These are phyloP conservation scores for Kappamyces sp. DNA, from an alignment of 192 early-diverging fungal species.

Conservation along the genomic window DNA sequence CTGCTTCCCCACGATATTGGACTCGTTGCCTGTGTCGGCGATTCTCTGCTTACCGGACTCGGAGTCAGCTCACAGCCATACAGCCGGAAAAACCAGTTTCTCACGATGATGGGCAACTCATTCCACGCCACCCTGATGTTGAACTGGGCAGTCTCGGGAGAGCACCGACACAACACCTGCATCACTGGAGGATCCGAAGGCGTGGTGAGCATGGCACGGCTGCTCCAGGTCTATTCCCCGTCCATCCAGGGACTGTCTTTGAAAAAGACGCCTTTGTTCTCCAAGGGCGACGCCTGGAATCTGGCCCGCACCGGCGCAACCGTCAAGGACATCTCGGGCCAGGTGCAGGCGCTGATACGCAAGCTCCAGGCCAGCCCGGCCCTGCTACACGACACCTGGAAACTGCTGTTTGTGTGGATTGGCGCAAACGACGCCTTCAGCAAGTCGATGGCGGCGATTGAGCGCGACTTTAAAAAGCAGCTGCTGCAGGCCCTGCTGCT, in stretches of 20 bases:
- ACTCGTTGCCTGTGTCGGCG: constrained; percentile 12
- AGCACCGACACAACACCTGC: constrained; percentile 19
- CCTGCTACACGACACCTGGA: neutral
- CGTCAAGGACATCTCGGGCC: neutral
- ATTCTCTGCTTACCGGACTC: constrained; percentile 15
- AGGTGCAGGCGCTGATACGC: neutral
- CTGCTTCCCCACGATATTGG: constrained; percentile 6
- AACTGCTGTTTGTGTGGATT: constrained; percentile 15
- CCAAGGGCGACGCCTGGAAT: constrained; percentile 11
- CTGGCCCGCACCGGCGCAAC: constrained; percentile 6
- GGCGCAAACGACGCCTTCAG: constrained; percentile 10
- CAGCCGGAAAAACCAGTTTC: constrained; percentile 12
- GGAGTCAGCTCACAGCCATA: constrained; percentile 6
- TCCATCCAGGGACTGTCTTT: constrained; percentile 8
- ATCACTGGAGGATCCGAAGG: constrained; percentile 12
- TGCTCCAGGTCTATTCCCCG: neutral
- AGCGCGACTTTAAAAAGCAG: neutral
- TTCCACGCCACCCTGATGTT: neutral
- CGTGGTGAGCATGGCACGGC: constrained; percentile 2
- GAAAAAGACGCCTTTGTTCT: constrained; percentile 12
- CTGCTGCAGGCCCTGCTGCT: neutral
- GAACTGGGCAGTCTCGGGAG: constrained; percentile 11
- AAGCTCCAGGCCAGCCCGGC: neutral
- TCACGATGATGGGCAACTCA: constrained; percentile 1
- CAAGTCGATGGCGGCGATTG: neutral